Percentiles rank a stretch among this genome's conserved stretches.
Evolutionary conservation across 495 filamentous ascomycete species (phyloP).

Genomic region (Niebla homalea): DNA sequence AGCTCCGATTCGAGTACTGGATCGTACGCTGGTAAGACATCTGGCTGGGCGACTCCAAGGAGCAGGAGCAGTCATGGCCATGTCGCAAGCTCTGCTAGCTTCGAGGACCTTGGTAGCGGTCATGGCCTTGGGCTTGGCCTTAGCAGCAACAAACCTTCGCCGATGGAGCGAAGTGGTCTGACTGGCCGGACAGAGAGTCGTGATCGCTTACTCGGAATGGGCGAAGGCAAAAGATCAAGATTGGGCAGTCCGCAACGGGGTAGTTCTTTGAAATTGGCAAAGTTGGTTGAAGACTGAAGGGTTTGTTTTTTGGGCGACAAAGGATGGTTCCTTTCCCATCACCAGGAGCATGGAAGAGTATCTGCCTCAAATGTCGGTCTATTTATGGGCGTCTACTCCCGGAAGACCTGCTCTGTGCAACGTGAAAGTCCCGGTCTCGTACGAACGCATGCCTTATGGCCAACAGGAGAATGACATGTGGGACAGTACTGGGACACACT

Average conservation of each 20-base stretch:
- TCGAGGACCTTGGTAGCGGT: constrained; percentile 27
- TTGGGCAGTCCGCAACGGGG: neutral
- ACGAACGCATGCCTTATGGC: no score
- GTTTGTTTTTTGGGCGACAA: no score
- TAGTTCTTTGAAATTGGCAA: neutral
- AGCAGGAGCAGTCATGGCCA: constrained; percentile 1
- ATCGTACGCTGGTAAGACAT: constrained; percentile 38
- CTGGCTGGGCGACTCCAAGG: constrained; percentile 45
- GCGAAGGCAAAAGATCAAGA: neutral
- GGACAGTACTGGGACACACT: no score
- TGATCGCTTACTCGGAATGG: neutral
- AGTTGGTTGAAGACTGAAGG: constrained; percentile 1
- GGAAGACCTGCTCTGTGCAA: no score
- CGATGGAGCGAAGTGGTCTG: constrained; percentile 15
- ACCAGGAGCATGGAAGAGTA: no score
- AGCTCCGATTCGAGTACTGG: constrained; percentile 40
- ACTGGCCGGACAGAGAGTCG: constrained; percentile 7
- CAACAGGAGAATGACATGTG: no score
- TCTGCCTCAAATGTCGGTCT: no score
- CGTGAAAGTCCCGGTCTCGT: no score
- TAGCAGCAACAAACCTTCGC: constrained; percentile 1
- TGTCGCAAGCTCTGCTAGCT: constrained; percentile 1
- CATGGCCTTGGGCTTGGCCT: constrained; percentile 14
- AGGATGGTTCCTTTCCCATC: no score
- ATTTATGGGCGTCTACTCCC: no score